These are phyloP conservation scores for Torrubiella hemipterigena DNA, from an alignment of 2,329 filamentous ascomycete species.

Conservation along the genomic window DNA sequence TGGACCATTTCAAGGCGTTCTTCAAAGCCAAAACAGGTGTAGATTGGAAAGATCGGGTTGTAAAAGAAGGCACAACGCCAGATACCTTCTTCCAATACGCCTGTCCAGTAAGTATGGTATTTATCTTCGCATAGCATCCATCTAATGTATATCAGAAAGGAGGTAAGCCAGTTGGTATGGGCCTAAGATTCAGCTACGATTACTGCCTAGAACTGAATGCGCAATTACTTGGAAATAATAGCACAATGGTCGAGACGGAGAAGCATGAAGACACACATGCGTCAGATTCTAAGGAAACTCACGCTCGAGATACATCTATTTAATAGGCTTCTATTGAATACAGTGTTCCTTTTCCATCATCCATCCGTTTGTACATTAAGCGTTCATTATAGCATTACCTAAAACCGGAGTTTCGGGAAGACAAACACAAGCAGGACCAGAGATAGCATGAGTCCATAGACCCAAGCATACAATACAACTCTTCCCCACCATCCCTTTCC, in stretches of 20 bases:
- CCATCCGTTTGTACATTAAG: too few species aligned
- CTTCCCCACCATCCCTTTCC: slow-evolving; percentile 79
- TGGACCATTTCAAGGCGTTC: slow-evolving; percentile 39
- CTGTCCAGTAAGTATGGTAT: slow-evolving; percentile 28
- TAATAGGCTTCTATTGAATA: too few species aligned
- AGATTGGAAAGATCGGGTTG: slow-evolving; percentile 44
- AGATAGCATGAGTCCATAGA: slow-evolving; percentile 69
- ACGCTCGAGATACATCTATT: too few species aligned
- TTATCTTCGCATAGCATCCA: background rate
- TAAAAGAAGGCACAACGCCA: slow-evolving; percentile 18
- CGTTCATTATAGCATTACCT: too few species aligned
- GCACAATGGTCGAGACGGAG: slow-evolving; percentile 11
- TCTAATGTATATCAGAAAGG: slow-evolving; percentile 15
- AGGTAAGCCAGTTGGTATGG: slow-evolving; percentile 24
- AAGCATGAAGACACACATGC: background rate
- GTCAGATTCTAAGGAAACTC: background rate
- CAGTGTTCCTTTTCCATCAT: too few species aligned
- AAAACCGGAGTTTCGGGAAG: slow-evolving; percentile 77
- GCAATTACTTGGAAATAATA: slow-evolving; percentile 15
- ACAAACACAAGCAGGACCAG: slow-evolving; percentile 74
- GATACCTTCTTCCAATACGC: slow-evolving; percentile 27
- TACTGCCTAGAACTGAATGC: slow-evolving; percentile 22
- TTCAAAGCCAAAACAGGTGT: slow-evolving; percentile 47
- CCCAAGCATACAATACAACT: slow-evolving; percentile 73
- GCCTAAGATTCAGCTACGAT: slow-evolving; percentile 19